Evolutionary conservation across 2,329 filamentous ascomycete genomes (phyloP).

Genomic region (Hymenoscyphus fructigenus): DNA sequence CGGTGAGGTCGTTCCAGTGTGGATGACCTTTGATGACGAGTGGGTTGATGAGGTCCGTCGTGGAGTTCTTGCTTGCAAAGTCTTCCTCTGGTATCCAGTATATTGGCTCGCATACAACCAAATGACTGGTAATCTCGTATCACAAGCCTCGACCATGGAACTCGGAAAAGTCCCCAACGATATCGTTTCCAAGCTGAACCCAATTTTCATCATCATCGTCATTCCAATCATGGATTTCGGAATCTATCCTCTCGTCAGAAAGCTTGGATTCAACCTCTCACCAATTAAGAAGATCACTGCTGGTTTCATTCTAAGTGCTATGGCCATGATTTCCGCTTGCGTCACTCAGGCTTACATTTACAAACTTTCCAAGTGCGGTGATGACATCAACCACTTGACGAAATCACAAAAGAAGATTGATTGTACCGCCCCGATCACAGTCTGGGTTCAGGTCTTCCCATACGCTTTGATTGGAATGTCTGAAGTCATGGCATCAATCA

Average conservation of each 20-base stretch:
- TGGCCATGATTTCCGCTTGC: conserved; percentile 55
- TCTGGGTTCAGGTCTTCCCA: conserved; percentile 51
- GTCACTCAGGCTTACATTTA: conserved; percentile 60
- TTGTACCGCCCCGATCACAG: conserved; percentile 46
- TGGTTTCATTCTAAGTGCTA: conserved; percentile 53
- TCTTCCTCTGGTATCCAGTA: conserved; percentile 69
- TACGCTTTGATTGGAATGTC: conserved; percentile 56
- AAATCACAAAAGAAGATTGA: conserved; percentile 21
- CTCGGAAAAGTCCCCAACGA: conserved; percentile 57
- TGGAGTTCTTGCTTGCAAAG: conserved; percentile 58
- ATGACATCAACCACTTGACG: conserved; percentile 46
- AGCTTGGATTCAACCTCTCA: conserved; percentile 52
- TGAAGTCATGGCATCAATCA: conserved; percentile 66
- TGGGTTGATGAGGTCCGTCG: conserved; percentile 70
- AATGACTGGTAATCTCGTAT: conserved; percentile 66
- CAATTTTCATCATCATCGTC: conserved; percentile 58
- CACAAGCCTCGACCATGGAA: conserved; percentile 56
- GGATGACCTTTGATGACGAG: conserved; percentile 80
- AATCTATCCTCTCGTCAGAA: conserved; percentile 58
- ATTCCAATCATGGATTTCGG: conserved; percentile 52
- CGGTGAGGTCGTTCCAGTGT: conserved; percentile 57
- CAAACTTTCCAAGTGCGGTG: conserved; percentile 52
- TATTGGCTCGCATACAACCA: conserved; percentile 53
- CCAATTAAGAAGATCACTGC: conserved; percentile 57
- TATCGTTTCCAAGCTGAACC: conserved; percentile 58